Conservation (phyloP, 2,329 filamentous ascomycete genomes). For the Arthrobotrys megalospora region DNA sequence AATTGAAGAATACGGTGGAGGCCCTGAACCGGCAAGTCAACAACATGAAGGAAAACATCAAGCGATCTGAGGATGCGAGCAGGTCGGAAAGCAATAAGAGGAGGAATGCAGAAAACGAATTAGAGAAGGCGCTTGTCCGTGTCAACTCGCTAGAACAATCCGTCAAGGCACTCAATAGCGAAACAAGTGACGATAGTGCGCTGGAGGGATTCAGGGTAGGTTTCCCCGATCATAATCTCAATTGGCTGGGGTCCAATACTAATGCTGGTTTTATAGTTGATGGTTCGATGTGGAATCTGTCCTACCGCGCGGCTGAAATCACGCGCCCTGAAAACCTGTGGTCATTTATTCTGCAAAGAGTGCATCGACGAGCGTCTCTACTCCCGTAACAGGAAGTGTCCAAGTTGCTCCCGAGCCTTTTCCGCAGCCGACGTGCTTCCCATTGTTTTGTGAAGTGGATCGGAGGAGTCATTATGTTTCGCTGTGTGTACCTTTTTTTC, state of each 20-base stretch:
- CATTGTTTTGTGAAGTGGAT: slow-evolving; percentile 42
- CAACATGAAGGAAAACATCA: slow-evolving; percentile 81
- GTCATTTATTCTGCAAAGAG: slow-evolving; percentile 91
- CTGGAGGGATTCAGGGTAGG: slow-evolving; percentile 77
- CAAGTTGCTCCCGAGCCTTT: slow-evolving; percentile 92
- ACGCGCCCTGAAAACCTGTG: slow-evolving; percentile 91
- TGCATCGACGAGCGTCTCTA: slow-evolving; percentile 91
- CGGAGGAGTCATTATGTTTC: background rate
- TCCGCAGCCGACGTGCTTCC: slow-evolving; percentile 91
- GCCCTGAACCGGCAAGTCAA: slow-evolving; percentile 80
- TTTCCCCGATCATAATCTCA: slow-evolving; percentile 63
- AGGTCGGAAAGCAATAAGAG: slow-evolving; percentile 76
- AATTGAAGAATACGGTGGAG: slow-evolving; percentile 79
- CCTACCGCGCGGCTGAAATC: slow-evolving; percentile 89
- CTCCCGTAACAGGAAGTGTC: slow-evolving; percentile 94
- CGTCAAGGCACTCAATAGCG: slow-evolving; percentile 86
- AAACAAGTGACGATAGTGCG: slow-evolving; percentile 68
- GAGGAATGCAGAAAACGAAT: slow-evolving; percentile 77
- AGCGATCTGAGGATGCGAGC: slow-evolving; percentile 80
- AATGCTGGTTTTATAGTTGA: slow-evolving; percentile 71
- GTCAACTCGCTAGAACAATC: slow-evolving; percentile 86
- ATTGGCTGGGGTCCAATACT: slow-evolving; percentile 63
- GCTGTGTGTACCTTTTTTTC: slow-evolving; percentile 1
- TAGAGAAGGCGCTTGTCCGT: slow-evolving; percentile 83
- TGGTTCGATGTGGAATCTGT: slow-evolving; percentile 92